These are phyloP conservation scores for Metschnikowia similis DNA, from an alignment of 805 yeast genomes.

Conservation along the genomic window DNA sequence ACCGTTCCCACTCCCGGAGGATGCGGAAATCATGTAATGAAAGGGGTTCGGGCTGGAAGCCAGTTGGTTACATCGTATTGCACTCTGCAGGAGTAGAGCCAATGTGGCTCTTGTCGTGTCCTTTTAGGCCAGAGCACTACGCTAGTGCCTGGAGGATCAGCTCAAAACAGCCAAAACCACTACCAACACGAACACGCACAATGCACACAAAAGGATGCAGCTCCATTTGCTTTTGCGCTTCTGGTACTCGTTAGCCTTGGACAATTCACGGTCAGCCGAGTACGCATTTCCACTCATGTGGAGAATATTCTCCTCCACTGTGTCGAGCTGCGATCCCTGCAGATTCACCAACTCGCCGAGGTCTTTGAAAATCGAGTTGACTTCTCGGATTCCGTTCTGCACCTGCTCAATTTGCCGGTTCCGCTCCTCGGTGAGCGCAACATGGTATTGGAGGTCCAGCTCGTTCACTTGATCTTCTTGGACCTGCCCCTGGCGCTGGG, in stretches of 20 bases:
- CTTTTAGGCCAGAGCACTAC: no score
- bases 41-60: no score
- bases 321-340: conserved; percentile 82
- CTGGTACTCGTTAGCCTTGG: conserved; percentile 74
- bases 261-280: conserved; percentile 65
- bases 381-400: conserved; percentile 75
- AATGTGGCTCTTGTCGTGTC: background rate
- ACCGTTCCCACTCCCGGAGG: no score
- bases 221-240: conserved; percentile 67
- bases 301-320: conserved; percentile 74
- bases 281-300: conserved; percentile 61
- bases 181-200: conserved; percentile 55
- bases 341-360: conserved; percentile 72
- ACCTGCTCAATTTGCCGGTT: conserved; percentile 68
- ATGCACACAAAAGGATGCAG: conserved; percentile 56
- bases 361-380: conserved; percentile 81
- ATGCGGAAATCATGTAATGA: no score
- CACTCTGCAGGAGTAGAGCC: no score
- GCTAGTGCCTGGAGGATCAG: conserved; percentile 12
- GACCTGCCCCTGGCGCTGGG: conserved; percentile 22
- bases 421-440: conserved; percentile 64
- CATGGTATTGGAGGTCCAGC: conserved; percentile 57
- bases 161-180: conserved; percentile 53
- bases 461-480: conserved; percentile 42
- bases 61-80: no score